These are phyloP conservation scores for Arthrobotrys sinensis DNA, from an alignment of 2,329 filamentous ascomycete genomes.

Conservation along the genomic window DNA sequence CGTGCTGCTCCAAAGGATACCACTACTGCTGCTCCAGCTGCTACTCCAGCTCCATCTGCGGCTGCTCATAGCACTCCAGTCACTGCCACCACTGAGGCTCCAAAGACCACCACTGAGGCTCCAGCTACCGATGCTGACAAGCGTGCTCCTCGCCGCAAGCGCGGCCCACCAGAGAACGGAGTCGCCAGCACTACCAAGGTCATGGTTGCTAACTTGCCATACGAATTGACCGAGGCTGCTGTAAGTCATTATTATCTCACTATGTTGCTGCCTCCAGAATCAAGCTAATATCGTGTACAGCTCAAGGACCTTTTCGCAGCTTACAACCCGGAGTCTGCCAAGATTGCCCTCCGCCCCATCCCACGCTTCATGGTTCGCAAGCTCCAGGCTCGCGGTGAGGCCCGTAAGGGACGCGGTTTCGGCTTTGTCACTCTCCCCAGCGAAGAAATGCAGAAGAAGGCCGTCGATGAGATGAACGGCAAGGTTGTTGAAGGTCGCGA, in stretches of 20 bases:
- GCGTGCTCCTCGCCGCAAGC: slow-evolving; percentile 76
- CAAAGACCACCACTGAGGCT: slow-evolving; percentile 71
- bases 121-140: slow-evolving; percentile 62
- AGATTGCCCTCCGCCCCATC: slow-evolving; percentile 98
- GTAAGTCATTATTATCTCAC: slow-evolving; percentile 72
- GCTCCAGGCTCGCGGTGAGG: slow-evolving; percentile 96
- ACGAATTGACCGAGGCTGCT: slow-evolving; percentile 97
- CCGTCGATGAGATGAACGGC: slow-evolving; percentile 97
- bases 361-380: slow-evolving; percentile 99
- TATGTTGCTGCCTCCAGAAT: slow-evolving; percentile 45
- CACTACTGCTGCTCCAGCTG: slow-evolving; percentile 72
- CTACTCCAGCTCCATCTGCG: slow-evolving; percentile 67
- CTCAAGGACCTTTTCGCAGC: slow-evolving; percentile 96
- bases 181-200: slow-evolving; percentile 99
- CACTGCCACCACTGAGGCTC: slow-evolving; percentile 71
- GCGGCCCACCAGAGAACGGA: slow-evolving; percentile 95
- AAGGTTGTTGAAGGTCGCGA: slow-evolving; percentile 99
- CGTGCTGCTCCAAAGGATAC: slow-evolving; percentile 71
- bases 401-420: slow-evolving; percentile 98
- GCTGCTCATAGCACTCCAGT: slow-evolving; percentile 70
- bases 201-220: slow-evolving; percentile 99
- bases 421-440: slow-evolving; percentile 96
- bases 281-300: slow-evolving; percentile 70
- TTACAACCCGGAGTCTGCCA: slow-evolving; percentile 93
- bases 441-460: slow-evolving; percentile 97